A percentile compares a stretch with the other conserved stretches of the same genome.
Evolutionary conservation across 75 land plant genomes (phyloP).

Genomic region (Picea sitchensis): DNA sequence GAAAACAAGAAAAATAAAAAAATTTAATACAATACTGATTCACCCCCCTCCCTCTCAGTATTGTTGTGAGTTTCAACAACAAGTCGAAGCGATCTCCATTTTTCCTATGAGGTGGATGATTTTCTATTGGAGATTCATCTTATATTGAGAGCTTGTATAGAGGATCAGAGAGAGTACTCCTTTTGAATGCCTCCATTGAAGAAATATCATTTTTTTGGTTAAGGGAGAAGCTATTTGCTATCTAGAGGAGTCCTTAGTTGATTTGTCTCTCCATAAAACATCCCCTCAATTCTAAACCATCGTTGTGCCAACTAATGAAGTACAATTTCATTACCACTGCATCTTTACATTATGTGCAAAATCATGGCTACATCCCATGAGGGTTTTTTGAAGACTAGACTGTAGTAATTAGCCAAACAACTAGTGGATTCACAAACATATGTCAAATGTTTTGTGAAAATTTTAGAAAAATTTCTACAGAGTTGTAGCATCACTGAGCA

Average conservation of each 20-base stretch:
- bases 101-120: no score
- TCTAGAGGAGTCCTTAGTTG: conserved; percentile 56
- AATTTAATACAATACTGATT: no score
- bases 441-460: not conserved
- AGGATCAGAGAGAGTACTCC: no score
- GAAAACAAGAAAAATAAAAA: no score
- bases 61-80: not conserved
- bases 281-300: conserved; percentile 79
- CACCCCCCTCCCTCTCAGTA: no score
- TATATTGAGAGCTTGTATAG: no score
- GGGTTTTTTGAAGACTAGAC: conserved; percentile 63
- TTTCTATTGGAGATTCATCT: no score
- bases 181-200: no score
- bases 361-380: conserved; percentile 85
- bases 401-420: conserved; percentile 27
- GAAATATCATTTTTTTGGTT: no score
- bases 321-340: conserved; percentile 87
- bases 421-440: conserved; percentile 20
- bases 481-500: not conserved
- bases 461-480: not conserved
- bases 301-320: conserved; percentile 67
- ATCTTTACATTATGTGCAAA: conserved; percentile 91
- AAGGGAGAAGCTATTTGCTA: no score
- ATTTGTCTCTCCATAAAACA: conserved; percentile 93
- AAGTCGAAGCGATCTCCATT: no score